Evolutionary conservation across 495 filamentous ascomycete species (phyloP).

Genomic region (Cryomyces antarcticus): DNA sequence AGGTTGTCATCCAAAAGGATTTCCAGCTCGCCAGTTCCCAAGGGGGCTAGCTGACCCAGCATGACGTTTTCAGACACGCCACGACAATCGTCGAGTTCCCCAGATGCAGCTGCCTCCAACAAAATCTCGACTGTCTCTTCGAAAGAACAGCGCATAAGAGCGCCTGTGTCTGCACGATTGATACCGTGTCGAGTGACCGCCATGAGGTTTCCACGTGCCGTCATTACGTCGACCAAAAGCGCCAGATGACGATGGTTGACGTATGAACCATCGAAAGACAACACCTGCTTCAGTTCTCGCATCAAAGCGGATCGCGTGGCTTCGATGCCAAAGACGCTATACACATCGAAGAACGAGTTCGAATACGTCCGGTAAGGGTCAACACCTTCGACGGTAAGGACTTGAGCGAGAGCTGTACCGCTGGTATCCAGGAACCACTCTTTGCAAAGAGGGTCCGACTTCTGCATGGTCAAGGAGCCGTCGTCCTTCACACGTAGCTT

Average conservation of each 20-base stretch:
- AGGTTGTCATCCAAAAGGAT: slow-evolving; percentile 82
- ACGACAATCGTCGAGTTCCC: slow-evolving; percentile 91
- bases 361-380: slow-evolving; percentile 78
- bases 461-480: slow-evolving; percentile 47
- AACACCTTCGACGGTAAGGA: slow-evolving; percentile 71
- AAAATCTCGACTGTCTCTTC: slow-evolving; percentile 98
- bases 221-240: slow-evolving; percentile 97
- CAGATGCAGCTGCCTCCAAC: slow-evolving; percentile 77
- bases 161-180: slow-evolving; percentile 92
- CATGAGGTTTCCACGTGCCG: slow-evolving; percentile 75
- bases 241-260: slow-evolving; percentile 97
- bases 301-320: slow-evolving; percentile 71
- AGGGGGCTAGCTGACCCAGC: slow-evolving; percentile 86
- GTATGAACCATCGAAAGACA: slow-evolving; percentile 95
- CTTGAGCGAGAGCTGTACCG: slow-evolving; percentile 64
- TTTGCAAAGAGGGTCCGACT: slow-evolving; percentile 49
- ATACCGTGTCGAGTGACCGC: slow-evolving; percentile 97
- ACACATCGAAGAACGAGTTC: slow-evolving; percentile 85
- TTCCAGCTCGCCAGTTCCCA: slow-evolving; percentile 90
- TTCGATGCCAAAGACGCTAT: slow-evolving; percentile 90
- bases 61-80: slow-evolving; percentile 98
- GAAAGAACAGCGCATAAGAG: slow-evolving; percentile 97
- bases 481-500: slow-evolving; percentile 39
- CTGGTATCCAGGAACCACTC: slow-evolving; percentile 93
- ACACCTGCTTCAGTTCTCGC: slow-evolving; percentile 68